Base-by-base conservation (phyloP, 2,329 filamentous ascomycete species). In the Trichoderma sp. region DNA sequence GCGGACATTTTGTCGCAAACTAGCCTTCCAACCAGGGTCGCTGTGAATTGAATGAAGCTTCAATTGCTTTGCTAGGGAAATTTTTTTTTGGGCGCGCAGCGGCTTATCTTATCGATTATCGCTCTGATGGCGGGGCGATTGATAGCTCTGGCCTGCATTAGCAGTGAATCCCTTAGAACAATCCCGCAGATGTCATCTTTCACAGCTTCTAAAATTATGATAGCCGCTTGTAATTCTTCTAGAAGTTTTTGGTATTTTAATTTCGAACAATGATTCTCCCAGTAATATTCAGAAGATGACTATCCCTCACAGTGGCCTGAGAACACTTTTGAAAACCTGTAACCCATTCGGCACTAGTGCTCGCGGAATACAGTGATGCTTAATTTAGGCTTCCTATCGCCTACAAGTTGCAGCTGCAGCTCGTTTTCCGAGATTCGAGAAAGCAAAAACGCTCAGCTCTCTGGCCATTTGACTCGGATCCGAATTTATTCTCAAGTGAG, bases 31-130 rank as follows among this genome's bases (percentile, higher is more conserved):
- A 21, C 40, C 40, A 19, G 27, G 10, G 11, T 53, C 8, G 40
- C 29, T 37, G 16, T 35, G 37, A 13, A 31, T 35, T 61, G 65
- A 68, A 55, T 61, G 47, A 68, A 60, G 57, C 57, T 68, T 43
- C 33, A 35, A 35, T 35, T 31, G 27, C 21, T 55, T 24, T 55
- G 56, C 35, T 55, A 21, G 65, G 65, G 56, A 68, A 68, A 67
- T 62, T 70, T 70, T 70, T 70, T 61, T 29, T 37, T 14, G 47
- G 43, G 52, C 16, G 59, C 66, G 21, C 14, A 35, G 29, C 33
- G 37, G 55, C 64, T 67, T 59, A 67, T 67, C 64, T 67, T 71
- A 71, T 71, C 70, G 68, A 71, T 71, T 70, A 69, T 69, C 66
- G 60, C 55, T 19, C 40, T 5, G 24, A 7, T 24, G 60, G 35